Evolutionary conservation across 2,329 filamentous ascomycete species (phyloP), one percentile per base, ranked within the genome.

Genomic region (Periconia macrospinosa): DNA sequence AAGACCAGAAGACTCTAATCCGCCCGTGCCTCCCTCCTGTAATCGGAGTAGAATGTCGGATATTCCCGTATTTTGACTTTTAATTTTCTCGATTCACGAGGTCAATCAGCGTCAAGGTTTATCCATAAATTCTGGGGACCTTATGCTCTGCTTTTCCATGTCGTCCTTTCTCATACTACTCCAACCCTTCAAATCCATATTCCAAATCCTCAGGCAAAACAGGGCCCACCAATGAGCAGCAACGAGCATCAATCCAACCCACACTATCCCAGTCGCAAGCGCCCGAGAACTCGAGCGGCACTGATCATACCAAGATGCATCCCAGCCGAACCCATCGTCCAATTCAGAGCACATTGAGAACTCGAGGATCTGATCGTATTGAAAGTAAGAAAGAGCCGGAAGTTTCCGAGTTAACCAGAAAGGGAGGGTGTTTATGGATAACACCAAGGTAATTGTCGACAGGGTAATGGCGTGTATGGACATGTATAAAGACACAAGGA

Each of bases 211-310:
- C 59, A 44, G n/a, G n/a, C n/a, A n/a, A n/a, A 61, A 18, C 41
- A 72, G 47, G 15, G 67, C 65, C 66, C 68, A 69, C 71, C 71
- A 75, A 52, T 75, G 72, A 47, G 65, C 69, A 2, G 58, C 53
- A 54, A 71, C 64, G 51, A 70, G 52, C 5, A 64, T 46, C 42
- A 70, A 57, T 0, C 61, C 64, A 30, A 62, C 47, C 37, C 60
- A 63, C 5, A 59, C 65, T 3, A 63, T 58, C 10, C 58, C 59
- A 6, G 61, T 50, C 47, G 68, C 63, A 40, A 71, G 37, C 1
- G 61, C 55, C 19, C 52, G 51, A 27, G 74, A 63, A 27, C 62
- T 61, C 14, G 53, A 57, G 17, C 59, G 61, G 55, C 72, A 75
- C 49, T 65, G 59, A 7, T 62, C 52, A 37, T 64, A 43, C 68